phyloP scores from a whole-genome alignment of 306 rosid genomes.

The Morella rubra region DNA sequence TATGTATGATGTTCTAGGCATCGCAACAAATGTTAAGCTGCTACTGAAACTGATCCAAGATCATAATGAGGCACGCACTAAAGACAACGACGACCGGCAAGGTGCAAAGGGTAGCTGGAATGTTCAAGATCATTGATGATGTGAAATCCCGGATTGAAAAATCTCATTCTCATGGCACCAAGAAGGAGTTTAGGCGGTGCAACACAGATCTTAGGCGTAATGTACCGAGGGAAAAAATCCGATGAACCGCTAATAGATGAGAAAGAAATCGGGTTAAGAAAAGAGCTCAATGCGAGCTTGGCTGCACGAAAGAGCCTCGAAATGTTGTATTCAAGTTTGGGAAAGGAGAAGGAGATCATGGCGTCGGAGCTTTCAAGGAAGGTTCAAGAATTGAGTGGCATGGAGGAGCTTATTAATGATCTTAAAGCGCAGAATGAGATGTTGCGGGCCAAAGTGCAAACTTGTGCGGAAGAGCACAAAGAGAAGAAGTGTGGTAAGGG shows the following conservation, averaged over 20 bases:
- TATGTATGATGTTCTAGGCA: conserved; percentile 37
- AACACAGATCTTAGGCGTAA: conserved; percentile 63
- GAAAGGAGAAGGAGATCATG: conserved; percentile 93
- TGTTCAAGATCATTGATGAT: conserved; percentile 70
- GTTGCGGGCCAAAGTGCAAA: conserved; percentile 58
- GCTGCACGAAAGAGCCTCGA: conserved; percentile 78
- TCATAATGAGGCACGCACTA: too few relatives aligned
- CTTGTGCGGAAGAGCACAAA: conserved; percentile 46
- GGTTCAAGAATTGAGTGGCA: conserved; percentile 66
- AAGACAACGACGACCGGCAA: conserved; percentile 57
- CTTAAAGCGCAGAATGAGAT: conserved; percentile 68
- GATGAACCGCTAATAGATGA: conserved; percentile 59
- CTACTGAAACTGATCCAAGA: conserved; percentile 78
- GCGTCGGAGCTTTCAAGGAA: conserved; percentile 76
- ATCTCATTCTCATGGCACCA: conserved; percentile 41
- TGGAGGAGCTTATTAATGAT: conserved; percentile 73
- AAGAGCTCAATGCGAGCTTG: conserved; percentile 69
- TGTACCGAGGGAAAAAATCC: conserved; percentile 50
- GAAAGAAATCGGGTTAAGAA: conserved; percentile 60
- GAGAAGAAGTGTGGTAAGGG: conserved; percentile 38
- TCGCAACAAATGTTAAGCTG: conserved; percentile 62
- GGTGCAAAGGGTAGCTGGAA: conserved; percentile 73
- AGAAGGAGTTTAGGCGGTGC: conserved; percentile 71
- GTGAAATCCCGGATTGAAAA: conserved; percentile 60
- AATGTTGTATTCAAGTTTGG: conserved; percentile 83